phyloP scores from a whole-genome alignment of 208 protist species.

The Porcisia deanei region DNA sequence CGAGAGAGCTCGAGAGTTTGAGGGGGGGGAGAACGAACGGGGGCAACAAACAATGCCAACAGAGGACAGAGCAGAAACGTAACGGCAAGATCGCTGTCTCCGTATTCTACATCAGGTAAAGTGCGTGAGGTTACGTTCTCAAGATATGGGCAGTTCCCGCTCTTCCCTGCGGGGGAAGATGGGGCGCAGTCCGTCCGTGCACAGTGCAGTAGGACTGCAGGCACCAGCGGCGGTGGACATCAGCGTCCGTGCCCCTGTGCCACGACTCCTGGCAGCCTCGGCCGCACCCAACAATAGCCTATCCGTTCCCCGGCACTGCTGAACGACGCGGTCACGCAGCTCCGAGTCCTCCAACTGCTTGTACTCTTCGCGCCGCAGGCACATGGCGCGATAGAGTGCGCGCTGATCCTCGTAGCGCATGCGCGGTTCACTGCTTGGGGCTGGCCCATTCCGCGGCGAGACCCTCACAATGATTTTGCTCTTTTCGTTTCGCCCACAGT shows the following conservation, averaged over 20 bases:
- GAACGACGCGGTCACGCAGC: conserved; percentile 68
- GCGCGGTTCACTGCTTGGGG: conserved; percentile 71
- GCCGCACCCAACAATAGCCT: conserved; percentile 15
- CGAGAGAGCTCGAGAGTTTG: neutral
- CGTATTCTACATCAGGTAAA: neutral
- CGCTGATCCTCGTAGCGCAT: conserved; percentile 87
- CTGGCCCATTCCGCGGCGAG: conserved; percentile 44
- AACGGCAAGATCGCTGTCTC: neutral
- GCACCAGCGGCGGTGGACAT: neutral
- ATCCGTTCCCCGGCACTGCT: conserved; percentile 51
- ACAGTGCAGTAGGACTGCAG: neutral
- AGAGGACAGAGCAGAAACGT: conserved; percentile 2
- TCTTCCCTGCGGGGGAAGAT: conserved; percentile 64
- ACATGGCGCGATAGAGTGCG: conserved; percentile 53
- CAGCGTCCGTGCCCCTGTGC: neutral
- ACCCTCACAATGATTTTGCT: conserved; percentile 78
- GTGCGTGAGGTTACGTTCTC: neutral
- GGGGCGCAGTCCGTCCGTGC: conserved; percentile 43
- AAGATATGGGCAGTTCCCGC: conserved; percentile 28
- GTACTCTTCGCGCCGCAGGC: conserved; percentile 50
- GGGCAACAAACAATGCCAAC: neutral
- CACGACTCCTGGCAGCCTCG: neutral
- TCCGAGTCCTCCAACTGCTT: conserved; percentile 73
- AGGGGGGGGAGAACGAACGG: neutral
- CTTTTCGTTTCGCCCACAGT: conserved; percentile 70